phyloP scores from a whole-genome alignment of 2,329 filamentous ascomycete species.

The Spiromastix sp. region DNA sequence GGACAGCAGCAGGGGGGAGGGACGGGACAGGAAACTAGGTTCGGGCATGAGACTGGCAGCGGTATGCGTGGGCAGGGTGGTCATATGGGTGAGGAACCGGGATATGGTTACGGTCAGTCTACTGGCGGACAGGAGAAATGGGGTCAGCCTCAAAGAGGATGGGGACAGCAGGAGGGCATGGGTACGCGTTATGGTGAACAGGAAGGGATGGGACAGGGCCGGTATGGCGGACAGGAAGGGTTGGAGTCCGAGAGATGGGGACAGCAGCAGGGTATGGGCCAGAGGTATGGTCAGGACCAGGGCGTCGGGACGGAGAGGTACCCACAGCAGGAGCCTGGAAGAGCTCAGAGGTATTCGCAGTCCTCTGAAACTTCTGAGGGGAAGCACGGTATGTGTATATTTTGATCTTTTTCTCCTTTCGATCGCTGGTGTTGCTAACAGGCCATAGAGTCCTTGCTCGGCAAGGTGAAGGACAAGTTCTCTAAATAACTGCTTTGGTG shows the following conservation, averaged over 20 bases:
- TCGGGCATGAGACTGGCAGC: no score
- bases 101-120: no score
- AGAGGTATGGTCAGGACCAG: background rate
- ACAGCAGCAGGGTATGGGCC: constrained; percentile 4
- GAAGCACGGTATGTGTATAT: background rate
- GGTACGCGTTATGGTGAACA: background rate
- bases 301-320: background rate
- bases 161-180: background rate
- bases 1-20: no score
- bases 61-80: no score
- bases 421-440: background rate
- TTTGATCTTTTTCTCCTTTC: constrained; percentile 3
- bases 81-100: no score
- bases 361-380: constrained; percentile 3
- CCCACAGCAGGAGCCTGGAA: background rate
- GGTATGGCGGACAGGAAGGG: no score
- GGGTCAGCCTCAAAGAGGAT: background rate
- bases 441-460: no score
- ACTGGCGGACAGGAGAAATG: no score
- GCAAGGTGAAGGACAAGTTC: no score
- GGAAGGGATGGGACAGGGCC: background rate
- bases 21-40: no score
- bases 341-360: constrained; percentile 1
- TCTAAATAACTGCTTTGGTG: no score
- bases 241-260: no score